These are phyloP conservation scores for Leishmania lainsoni DNA, from an alignment of 208 protist genomes.

Conservation along the genomic window DNA sequence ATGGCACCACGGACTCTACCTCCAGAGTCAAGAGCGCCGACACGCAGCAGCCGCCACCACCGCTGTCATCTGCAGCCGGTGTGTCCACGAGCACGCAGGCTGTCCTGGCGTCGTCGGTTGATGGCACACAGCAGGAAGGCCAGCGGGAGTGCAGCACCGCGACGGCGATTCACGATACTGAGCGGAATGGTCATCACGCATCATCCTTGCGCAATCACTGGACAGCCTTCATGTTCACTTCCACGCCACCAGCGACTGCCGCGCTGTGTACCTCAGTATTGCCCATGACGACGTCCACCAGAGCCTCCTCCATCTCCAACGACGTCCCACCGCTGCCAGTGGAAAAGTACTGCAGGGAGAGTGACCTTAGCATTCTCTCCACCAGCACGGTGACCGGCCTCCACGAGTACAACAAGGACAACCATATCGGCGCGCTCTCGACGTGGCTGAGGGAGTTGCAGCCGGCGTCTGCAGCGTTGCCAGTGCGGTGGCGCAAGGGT, in stretches of 20 bases:
- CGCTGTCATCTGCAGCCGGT: background rate
- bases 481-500: conserved; percentile 53
- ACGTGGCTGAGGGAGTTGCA: conserved; percentile 33
- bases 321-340: background rate
- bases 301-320: conserved; percentile 2
- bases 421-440: conserved; percentile 5
- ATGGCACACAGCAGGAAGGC: background rate
- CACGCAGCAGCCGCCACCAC: background rate
- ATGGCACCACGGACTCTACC: background rate
- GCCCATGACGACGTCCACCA: background rate
- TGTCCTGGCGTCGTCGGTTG: background rate
- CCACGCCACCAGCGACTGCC: background rate
- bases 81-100: background rate
- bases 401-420: conserved; percentile 12
- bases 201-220: background rate
- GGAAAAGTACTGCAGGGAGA: conserved; percentile 7
- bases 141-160: background rate
- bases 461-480: conserved; percentile 55
- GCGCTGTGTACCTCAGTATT: background rate
- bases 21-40: background rate
- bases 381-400: conserved; percentile 26
- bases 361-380: conserved; percentile 31
- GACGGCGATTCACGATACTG: background rate
- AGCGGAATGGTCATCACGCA: no score
- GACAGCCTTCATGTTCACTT: background rate